phyloP scores from a whole-genome alignment of 2,329 filamentous ascomycete genomes.

The Colletotrichum musae region DNA sequence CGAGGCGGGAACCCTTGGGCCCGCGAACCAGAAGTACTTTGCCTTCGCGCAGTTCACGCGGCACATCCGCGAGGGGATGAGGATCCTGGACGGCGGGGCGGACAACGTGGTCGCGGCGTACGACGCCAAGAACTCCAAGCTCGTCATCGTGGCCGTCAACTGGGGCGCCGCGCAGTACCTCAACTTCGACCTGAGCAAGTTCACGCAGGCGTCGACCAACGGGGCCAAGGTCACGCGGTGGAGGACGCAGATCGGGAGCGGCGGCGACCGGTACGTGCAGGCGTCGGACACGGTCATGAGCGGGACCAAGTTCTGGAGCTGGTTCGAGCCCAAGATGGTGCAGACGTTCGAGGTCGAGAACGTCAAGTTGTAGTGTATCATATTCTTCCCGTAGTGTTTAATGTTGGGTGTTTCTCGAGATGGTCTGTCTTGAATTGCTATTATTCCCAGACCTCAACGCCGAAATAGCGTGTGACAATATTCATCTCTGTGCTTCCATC shows the following conservation, averaged over 20 bases:
- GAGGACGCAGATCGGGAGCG: constrained; percentile 54
- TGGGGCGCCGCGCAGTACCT: constrained; percentile 54
- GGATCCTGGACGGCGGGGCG: constrained; percentile 53
- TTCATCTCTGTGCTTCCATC: too few species aligned
- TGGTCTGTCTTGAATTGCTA: neutral
- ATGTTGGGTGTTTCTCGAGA: neutral
- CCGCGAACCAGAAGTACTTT: constrained; percentile 56
- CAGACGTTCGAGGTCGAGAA: constrained; percentile 56
- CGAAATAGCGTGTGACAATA: too few species aligned
- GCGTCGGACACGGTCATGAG: constrained; percentile 50
- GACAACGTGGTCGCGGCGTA: constrained; percentile 57
- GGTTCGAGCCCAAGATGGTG: constrained; percentile 51
- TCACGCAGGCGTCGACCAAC: constrained; percentile 47
- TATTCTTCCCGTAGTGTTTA: neutral
- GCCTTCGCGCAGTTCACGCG: constrained; percentile 58
- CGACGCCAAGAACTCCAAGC: constrained; percentile 49
- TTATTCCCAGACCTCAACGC: too few species aligned
- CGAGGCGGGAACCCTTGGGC: constrained; percentile 48
- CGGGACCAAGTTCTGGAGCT: constrained; percentile 54
- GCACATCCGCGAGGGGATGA: constrained; percentile 58
- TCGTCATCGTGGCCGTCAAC: constrained; percentile 58
- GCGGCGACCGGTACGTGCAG: constrained; percentile 53
- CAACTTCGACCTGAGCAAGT: constrained; percentile 56
- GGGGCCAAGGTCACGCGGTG: constrained; percentile 53
- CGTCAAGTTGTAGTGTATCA: constrained; percentile 42